Base-by-base conservation (phyloP, 225 moss, liverwort and hornwort genomes). In the Bryum argenteum region DNA sequence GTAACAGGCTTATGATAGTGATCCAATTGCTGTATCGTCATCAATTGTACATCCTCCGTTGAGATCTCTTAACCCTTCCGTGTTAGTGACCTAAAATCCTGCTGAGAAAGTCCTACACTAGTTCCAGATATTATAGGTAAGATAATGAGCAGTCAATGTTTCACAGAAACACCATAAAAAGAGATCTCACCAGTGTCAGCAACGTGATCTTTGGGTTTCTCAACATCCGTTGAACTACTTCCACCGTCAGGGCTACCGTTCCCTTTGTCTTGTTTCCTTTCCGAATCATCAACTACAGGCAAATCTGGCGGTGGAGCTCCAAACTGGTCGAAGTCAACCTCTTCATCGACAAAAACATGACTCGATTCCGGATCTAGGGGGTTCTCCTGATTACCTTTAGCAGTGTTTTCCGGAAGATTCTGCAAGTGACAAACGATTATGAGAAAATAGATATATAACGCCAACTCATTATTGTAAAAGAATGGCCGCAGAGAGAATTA, bases 221-320 rank as follows among this genome's bases (percentile, higher is more conserved):
- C 26, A 37, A 57, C 13, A 13, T 65, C 75, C 23, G 43, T 54
- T 11, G 65, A 8, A 23, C 15, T 61, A 12, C 69, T 71, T 57
- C 57, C 75, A 45, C 48, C 60, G 9, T 73, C 15, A 40, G 41
- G 66, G 10, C 48, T 66, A 24, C n/a, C 23, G 33, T 63, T 41
- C 45, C 47, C 71, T 72, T 38, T 65, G 16, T 19, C 11, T 61
- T 63, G 54, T 24, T 70, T 79, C 18, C 54, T 63, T 21, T 64
- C 54, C 45, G 59, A 53, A 51, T 20, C 47, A 67, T 63, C 77
- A 77, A 45, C 41, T 48, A 18, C 42, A 28, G 82, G 74, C 67
- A 85, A 77, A 71, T 85, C 82, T 11, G 82, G 85, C n/a, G 85
- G 82, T 63, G 77, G 77, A 71, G 67, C 61, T 67, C 85, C 85